phyloP scores from a whole-genome alignment of 1,284 basidiomycete species.

The Fomitopsis pinicola region DNA sequence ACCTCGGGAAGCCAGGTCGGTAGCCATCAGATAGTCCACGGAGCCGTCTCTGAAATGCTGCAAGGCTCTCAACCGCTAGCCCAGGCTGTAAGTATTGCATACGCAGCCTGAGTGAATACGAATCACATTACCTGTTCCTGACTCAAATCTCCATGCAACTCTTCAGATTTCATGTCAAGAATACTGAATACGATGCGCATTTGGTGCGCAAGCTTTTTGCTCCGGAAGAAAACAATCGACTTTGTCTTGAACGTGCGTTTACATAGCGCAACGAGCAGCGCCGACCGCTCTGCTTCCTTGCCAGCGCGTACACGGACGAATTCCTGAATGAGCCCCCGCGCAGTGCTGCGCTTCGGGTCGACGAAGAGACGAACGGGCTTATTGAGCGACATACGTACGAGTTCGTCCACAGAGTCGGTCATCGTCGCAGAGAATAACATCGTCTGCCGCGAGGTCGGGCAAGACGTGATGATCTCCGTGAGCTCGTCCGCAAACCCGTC shows the following conservation, averaged over 20 bases:
- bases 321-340: conserved; percentile 90
- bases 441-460: conserved; percentile 87
- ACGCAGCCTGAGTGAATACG: too few species aligned
- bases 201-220: conserved; percentile 96
- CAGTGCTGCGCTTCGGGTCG: conserved; percentile 88
- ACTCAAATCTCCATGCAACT: conserved; percentile 91
- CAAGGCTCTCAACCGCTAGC: conserved; percentile 79
- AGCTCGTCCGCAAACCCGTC: conserved; percentile 98
- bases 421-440: conserved; percentile 99
- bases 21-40: conserved; percentile 91
- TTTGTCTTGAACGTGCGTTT: conserved; percentile 81
- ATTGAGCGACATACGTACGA: conserved; percentile 88
- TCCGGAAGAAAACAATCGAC: conserved; percentile 92
- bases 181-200: conserved; percentile 92
- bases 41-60: conserved; percentile 83
- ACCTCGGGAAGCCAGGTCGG: conserved; percentile 93
- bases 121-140: conserved; percentile 79
- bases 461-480: conserved; percentile 88
- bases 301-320: conserved; percentile 86
- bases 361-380: conserved; percentile 94
- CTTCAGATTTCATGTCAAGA: conserved; percentile 83
- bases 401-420: conserved; percentile 93
- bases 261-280: conserved; percentile 82
- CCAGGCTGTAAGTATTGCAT: background rate
- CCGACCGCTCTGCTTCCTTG: conserved; percentile 78